Evolutionary conservation across 2,329 filamentous ascomycete species (phyloP), one percentile per base, ranked within the genome.

Genomic region (Nothopassalora personata): DNA sequence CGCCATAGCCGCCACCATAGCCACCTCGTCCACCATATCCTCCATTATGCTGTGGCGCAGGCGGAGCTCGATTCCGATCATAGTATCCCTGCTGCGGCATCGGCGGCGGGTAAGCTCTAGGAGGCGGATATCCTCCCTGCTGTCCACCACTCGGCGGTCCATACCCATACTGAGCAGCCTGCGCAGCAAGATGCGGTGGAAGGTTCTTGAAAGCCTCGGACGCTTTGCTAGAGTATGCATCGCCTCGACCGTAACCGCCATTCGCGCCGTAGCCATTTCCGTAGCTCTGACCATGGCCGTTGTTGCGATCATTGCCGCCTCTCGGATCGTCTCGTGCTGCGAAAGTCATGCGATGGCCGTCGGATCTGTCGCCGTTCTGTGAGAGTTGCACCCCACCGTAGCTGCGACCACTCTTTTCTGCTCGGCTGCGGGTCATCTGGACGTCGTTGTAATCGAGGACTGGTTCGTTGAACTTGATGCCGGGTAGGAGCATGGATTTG

Each of bases 401-500:
- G 51, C 82, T 83, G 55, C 90, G 83, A n/a, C 90, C 86, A 23
- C 82, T 80, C 60, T 83, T 82, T 56, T 83, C 79, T 34, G 87
- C 79, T 71, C 88, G 86, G 55, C 82, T 81, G 70, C 86, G 85
- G 47, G 92, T 83, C 7, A 83, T 81, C 64, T 92, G 87, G 56
- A 93, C 85, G 69, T 97, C 92, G 59, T 83, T 83, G 34, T 84
- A 81, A 58, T 89, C 88, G 1, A 99, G 83, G 9, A 85, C 87
- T 1, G 90, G 85, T 1, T 81, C 76, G 4, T 89, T 85, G 58
- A 92, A 81, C 67, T 87, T 86, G 43, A 92, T 86, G 11, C 94
- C 94, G 2, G 91, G 87, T 36, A 99, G 81, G 13, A 99, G 82
- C 89, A 96, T 95, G 5, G 92, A 97, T 72, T 97, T 97, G 76